Conservation (phyloP, 2,329 filamentous ascomycete species). For the Pseudogymnoascus sp. region DNA sequence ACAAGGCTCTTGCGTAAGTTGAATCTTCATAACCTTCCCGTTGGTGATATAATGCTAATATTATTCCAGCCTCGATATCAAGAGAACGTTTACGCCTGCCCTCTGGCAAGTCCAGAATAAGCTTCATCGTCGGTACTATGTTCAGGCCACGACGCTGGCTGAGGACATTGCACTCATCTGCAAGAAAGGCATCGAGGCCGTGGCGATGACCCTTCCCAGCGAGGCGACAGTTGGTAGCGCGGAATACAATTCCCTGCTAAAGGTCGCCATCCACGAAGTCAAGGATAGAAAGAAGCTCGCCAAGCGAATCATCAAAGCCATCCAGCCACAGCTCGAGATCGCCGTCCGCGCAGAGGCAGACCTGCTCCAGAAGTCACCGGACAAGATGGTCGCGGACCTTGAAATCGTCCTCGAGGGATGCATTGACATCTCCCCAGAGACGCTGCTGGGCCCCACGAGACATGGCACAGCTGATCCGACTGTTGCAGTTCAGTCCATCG, state of each 20-base stretch:
- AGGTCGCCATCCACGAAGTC: constrained; percentile 50
- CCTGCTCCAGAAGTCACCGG: constrained; percentile 60
- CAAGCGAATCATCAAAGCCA: constrained; percentile 77
- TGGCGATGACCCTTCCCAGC: constrained; percentile 16
- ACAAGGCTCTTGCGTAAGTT: constrained; percentile 73
- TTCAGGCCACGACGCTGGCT: constrained; percentile 48
- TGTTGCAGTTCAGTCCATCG: constrained; percentile 13
- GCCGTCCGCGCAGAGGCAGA: constrained; percentile 77
- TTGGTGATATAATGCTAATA: constrained; percentile 31
- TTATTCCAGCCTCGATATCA: constrained; percentile 50
- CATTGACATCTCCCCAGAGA: constrained; percentile 36
- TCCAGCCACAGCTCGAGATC: constrained; percentile 69
- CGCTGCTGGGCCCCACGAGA: constrained; percentile 39
- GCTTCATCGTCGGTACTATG: constrained; percentile 48
- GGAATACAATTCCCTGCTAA: constrained; percentile 24
- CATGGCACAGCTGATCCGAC: not conserved
- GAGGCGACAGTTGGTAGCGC: constrained; percentile 25
- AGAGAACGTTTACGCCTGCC: constrained; percentile 48
- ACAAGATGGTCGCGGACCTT: constrained; percentile 63
- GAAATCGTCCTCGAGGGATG: constrained; percentile 60
- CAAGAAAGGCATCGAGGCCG: constrained; percentile 37
- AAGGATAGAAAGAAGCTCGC: constrained; percentile 78
- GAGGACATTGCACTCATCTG: constrained; percentile 50
- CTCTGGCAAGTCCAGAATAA: constrained; percentile 42
- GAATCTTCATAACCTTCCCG: not conserved